A percentile compares a stretch with the other conserved stretches of the same genome.
Evolutionary conservation across 768 basidiomycete species (phyloP).

Genomic region (Trametes coccinea): DNA sequence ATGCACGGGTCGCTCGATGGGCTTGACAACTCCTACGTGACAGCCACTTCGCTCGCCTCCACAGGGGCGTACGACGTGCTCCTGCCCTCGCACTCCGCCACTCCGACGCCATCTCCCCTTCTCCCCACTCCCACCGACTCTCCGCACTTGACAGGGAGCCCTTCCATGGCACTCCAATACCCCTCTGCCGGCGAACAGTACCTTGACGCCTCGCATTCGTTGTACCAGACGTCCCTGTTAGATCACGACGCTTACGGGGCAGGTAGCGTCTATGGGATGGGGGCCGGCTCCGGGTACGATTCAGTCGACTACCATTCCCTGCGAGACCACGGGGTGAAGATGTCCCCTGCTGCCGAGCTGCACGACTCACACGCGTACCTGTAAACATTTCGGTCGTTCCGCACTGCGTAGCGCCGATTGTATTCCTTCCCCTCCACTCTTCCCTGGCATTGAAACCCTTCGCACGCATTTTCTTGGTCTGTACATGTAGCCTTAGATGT

Average conservation of each 20-base stretch:
- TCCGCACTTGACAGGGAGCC: background rate
- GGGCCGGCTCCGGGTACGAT: slow-evolving; percentile 22
- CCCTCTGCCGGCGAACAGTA: slow-evolving; percentile 5
- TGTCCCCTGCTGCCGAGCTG: slow-evolving; percentile 9
- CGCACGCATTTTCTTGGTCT: slow-evolving; percentile 9
- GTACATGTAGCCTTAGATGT: slow-evolving; percentile 17
- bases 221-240: slow-evolving; percentile 2
- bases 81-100: slow-evolving; percentile 9
- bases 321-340: slow-evolving; percentile 29
- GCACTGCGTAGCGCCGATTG: background rate
- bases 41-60: background rate
- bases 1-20: background rate
- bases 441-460: background rate
- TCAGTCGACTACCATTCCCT: slow-evolving; percentile 36
- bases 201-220: slow-evolving; percentile 13
- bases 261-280: background rate
- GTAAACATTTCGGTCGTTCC: background rate
- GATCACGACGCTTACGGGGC: background rate
- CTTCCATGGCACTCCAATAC: slow-evolving; percentile 11
- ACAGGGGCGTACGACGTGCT: slow-evolving; percentile 10
- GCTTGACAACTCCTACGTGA: slow-evolving; percentile 11
- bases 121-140: slow-evolving; percentile 16
- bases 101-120: slow-evolving; percentile 15
- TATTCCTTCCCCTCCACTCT: background rate
- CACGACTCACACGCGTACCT: slow-evolving; percentile 11